phyloP scores from a whole-genome alignment of 2,329 filamentous ascomycete genomes.

The Exophiala alcalophila region DNA sequence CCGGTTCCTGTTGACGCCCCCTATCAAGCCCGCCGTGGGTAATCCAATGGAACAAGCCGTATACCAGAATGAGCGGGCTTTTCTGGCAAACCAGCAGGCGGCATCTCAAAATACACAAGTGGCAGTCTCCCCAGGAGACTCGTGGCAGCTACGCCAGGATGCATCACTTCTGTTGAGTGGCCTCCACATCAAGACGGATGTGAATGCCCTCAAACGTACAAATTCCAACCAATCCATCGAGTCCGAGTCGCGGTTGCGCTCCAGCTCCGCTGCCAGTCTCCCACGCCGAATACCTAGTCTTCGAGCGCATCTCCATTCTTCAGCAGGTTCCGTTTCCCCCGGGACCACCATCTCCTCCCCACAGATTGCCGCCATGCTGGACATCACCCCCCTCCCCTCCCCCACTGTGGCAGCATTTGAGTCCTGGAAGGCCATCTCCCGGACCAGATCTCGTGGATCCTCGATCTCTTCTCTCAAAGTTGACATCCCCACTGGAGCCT shows the following conservation, averaged over 20 bases:
- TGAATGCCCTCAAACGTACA: conserved; percentile 16
- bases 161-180: conserved; percentile 25
- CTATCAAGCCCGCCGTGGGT: conserved; percentile 11
- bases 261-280: conserved; percentile 44
- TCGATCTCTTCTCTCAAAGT: conserved; percentile 40
- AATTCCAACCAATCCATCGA: conserved; percentile 25
- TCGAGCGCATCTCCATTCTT: conserved; percentile 41
- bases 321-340: conserved; percentile 50
- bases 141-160: conserved; percentile 16
- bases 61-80: conserved; percentile 12
- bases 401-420: conserved; percentile 67
- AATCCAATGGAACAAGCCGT: conserved; percentile 21
- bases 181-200: conserved; percentile 29
- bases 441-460: conserved; percentile 44
- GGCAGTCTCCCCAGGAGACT: conserved; percentile 1
- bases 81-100: conserved; percentile 23
- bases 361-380: conserved; percentile 70
- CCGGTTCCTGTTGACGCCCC: conserved; percentile 23
- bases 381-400: conserved; percentile 76
- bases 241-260: conserved; percentile 37
- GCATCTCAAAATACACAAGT: conserved; percentile 23
- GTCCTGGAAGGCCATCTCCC: conserved; percentile 59
- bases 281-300: conserved; percentile 46
- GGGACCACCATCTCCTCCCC: conserved; percentile 71
- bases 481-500: conserved; percentile 15